phyloP scores from a whole-genome alignment of 1,284 basidiomycete genomes.

The Tranzscheliella williamsii region DNA sequence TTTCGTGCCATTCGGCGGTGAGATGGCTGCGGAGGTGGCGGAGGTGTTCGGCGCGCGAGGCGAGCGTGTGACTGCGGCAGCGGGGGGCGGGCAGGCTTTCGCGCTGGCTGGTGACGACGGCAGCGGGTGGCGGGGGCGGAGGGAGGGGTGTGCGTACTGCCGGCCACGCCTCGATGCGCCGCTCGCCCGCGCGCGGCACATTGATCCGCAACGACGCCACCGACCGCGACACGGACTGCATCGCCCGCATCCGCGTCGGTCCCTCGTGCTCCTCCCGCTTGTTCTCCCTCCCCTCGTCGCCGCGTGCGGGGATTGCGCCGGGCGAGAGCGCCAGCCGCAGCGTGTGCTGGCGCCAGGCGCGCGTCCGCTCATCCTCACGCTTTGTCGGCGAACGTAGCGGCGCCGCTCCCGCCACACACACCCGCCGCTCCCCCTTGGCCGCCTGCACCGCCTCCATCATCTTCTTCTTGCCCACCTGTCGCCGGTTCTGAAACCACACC shows the following conservation, averaged over 20 bases:
- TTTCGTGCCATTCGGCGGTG: constrained; percentile 8
- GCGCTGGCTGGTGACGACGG: constrained; percentile 18
- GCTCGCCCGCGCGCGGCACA: background rate
- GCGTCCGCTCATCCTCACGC: constrained; percentile 21
- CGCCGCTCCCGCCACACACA: too few relatives aligned
- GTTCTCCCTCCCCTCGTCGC: background rate
- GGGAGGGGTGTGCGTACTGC: background rate
- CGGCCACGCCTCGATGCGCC: too few relatives aligned
- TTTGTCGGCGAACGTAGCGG: too few relatives aligned
- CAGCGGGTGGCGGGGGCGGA: too few relatives aligned
- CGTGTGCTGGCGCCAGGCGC: constrained; percentile 23
- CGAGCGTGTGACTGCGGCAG: constrained; percentile 1
- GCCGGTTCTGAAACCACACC: constrained; percentile 37
- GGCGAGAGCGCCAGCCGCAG: constrained; percentile 19
- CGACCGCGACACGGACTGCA: constrained; percentile 1
- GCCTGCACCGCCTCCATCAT: constrained; percentile 27
- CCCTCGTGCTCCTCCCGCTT: background rate
- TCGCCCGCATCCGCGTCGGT: background rate
- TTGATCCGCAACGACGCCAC: constrained; percentile 11
- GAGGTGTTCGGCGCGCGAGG: background rate
- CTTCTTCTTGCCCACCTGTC: constrained; percentile 31
- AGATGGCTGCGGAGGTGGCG: constrained; percentile 2
- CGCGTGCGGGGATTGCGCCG: background rate
- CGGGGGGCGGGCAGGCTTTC: constrained; percentile 4
- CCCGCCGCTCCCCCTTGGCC: background rate